Conservation (phyloP, 768 basidiomycete species). For the Agaricus bisporus region DNA sequence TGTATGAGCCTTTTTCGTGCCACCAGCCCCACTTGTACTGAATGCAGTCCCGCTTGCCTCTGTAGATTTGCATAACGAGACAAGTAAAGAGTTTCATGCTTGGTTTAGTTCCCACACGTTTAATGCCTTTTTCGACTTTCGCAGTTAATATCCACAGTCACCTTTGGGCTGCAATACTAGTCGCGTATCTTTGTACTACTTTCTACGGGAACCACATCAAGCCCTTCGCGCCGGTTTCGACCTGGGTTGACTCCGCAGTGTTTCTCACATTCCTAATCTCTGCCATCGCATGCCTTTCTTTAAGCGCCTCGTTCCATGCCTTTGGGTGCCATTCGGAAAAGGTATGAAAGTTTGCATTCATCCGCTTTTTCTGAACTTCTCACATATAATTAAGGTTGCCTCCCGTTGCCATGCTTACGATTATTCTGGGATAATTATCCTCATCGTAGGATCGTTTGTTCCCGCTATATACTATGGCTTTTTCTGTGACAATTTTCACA, state of each 20-base stretch:
- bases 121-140: conserved; percentile 1
- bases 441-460: conserved; percentile 75
- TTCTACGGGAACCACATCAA: conserved; percentile 47
- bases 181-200: conserved; percentile 47
- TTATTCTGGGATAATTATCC: conserved; percentile 76
- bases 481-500: conserved; percentile 53
- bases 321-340: conserved; percentile 65
- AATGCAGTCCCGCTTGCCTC: conserved; percentile 11
- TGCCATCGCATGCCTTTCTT: conserved; percentile 67
- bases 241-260: conserved; percentile 55
- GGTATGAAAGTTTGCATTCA: conserved; percentile 33
- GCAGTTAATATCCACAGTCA: conserved; percentile 86
- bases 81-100: conserved; percentile 33
- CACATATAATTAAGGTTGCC: conserved; percentile 38
- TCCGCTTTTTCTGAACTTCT: conserved; percentile 14
- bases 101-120: conserved; percentile 11
- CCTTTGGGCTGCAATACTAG: conserved; percentile 61
- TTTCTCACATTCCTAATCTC: conserved; percentile 62
- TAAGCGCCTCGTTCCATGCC: conserved; percentile 72
- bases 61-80: conserved; percentile 75
- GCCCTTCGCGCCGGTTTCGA: conserved; percentile 40
- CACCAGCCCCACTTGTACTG: conserved; percentile 14
- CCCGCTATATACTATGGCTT: conserved; percentile 77
- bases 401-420: conserved; percentile 60
- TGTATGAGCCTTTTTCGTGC: conserved; percentile 38